Conservation (phyloP, 2,329 filamentous ascomycete species). For the Plectosphaerella sp. region DNA sequence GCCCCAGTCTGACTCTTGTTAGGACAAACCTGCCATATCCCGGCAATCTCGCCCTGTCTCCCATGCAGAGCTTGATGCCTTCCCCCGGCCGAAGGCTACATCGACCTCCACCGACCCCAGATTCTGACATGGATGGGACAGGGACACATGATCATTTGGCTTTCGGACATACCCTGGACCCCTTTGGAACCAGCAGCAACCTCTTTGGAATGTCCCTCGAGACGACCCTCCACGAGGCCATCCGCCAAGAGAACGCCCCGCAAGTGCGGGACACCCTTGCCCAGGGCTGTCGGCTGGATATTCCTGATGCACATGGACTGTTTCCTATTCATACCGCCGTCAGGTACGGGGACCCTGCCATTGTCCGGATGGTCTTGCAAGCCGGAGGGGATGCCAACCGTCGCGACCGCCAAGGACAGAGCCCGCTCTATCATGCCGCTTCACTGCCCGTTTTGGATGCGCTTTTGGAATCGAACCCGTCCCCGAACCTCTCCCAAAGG, state of each 20-base stretch:
- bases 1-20: neutral
- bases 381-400: slow-evolving; percentile 3
- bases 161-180: neutral
- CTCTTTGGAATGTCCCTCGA: neutral
- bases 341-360: neutral
- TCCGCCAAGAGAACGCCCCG: neutral
- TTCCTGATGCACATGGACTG: neutral
- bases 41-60: neutral
- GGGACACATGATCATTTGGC: neutral
- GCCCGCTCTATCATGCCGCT: neutral
- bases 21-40: neutral
- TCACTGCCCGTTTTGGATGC: neutral
- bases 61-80: neutral
- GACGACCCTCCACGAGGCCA: neutral
- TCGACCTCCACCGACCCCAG: neutral
- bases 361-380: slow-evolving; percentile 1
- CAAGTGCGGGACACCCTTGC: neutral
- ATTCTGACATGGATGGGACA: neutral
- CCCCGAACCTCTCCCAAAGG: neutral
- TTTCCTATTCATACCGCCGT: neutral
- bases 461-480: neutral
- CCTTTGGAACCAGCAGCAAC: neutral
- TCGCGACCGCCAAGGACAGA: neutral
- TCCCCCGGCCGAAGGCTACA: neutral
- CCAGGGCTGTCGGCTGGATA: neutral